Evolutionary conservation across 2,329 filamentous ascomycete genomes (phyloP).

Genomic region (Aureobasidium melanogenum): DNA sequence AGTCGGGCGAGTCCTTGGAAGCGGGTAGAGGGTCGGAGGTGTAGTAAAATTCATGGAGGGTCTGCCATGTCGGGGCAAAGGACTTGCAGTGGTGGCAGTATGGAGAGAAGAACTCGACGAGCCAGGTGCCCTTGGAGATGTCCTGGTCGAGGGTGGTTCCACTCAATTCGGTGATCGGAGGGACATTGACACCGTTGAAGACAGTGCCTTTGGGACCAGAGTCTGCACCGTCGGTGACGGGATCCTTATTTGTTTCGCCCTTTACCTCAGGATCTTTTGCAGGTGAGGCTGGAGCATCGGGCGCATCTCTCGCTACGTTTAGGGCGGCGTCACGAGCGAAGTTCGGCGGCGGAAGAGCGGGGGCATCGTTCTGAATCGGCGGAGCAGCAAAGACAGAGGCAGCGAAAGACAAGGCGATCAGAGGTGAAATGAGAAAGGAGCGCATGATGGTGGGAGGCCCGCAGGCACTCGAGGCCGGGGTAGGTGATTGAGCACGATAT

Average conservation of each 20-base stretch:
- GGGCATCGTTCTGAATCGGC: conserved; percentile 3
- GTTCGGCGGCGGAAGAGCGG: neutral
- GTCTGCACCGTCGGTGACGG: conserved; percentile 23
- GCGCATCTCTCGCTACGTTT: conserved; percentile 12
- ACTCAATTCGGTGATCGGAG: conserved; percentile 54
- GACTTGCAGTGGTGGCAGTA: conserved; percentile 61
- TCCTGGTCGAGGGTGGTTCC: conserved; percentile 50
- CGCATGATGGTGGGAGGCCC: conserved; percentile 20
- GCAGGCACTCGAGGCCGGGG: conserved; percentile 7
- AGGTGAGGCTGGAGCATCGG: conserved; percentile 16
- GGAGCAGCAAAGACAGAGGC: conserved; percentile 17
- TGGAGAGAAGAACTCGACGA: conserved; percentile 45
- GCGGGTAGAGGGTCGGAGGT: conserved; percentile 65
- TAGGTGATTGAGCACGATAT: neutral
- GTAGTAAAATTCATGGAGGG: conserved; percentile 89
- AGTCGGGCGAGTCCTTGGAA: conserved; percentile 36
- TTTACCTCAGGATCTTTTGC: conserved; percentile 14
- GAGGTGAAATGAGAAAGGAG: conserved; percentile 20
- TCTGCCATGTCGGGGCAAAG: conserved; percentile 81
- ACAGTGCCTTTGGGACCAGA: conserved; percentile 33
- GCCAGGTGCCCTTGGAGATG: conserved; percentile 54
- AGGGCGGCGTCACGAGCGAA: conserved; percentile 12
- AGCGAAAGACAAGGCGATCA: conserved; percentile 23
- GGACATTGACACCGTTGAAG: conserved; percentile 60
- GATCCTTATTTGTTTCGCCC: conserved; percentile 28